phyloP scores from a whole-genome alignment of 2,329 filamentous ascomycete genomes.

The Apiospora sp. region DNA sequence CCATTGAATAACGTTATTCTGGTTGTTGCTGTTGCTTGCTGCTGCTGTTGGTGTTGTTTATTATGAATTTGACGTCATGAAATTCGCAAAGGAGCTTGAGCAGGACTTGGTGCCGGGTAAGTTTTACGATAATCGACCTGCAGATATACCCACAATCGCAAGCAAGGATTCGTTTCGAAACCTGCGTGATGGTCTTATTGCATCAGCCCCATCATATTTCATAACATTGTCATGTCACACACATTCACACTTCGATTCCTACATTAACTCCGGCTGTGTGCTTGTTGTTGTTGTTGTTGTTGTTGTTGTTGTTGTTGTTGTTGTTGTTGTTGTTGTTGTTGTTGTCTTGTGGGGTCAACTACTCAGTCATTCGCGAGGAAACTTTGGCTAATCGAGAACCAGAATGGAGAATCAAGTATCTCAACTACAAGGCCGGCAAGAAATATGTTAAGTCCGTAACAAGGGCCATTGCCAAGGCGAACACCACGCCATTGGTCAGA shows the following conservation, averaged over 20 bases:
- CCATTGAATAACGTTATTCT: not conserved
- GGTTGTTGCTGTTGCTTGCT: not conserved
- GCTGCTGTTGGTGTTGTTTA: not conserved
- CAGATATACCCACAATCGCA: constrained; percentile 4
- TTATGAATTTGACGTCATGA: constrained; percentile 56
- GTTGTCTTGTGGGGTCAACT: not conserved
- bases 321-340: not conserved
- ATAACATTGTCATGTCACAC: not conserved
- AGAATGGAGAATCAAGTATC: constrained; percentile 94
- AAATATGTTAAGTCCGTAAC: constrained; percentile 88
- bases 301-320: not conserved
- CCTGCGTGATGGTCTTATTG: not conserved
- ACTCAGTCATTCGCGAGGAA: not conserved
- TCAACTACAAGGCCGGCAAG: constrained; percentile 95
- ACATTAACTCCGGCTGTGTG: not conserved
- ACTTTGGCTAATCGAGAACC: constrained; percentile 1
- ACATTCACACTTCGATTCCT: not conserved
- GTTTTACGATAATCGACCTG: constrained; percentile 31
- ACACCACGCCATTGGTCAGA: constrained; percentile 56
- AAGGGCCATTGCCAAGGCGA: constrained; percentile 72
- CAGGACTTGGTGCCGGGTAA: constrained; percentile 84
- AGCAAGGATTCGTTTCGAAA: constrained; percentile 3
- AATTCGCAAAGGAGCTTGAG: constrained; percentile 81
- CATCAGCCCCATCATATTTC: not conserved
- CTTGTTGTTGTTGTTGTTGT: not conserved